Conservation (phyloP, 495 filamentous ascomycete genomes). For the Podospora comata region DNA sequence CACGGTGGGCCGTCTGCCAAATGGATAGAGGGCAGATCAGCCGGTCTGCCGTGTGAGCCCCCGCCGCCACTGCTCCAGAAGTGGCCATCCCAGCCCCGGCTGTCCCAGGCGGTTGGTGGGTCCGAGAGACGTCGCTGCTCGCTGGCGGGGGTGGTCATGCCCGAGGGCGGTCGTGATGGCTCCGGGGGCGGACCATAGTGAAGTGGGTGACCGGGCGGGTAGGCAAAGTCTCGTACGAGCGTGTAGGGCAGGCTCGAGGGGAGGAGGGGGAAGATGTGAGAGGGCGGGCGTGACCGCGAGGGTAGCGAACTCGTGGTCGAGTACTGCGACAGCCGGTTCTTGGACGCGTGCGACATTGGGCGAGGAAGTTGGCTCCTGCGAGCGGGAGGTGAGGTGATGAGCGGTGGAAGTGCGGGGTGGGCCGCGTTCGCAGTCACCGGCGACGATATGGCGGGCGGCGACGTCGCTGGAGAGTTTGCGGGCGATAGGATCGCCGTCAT, state of each 20-base stretch:
- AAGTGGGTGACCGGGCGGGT: conserved; percentile 73
- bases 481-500: conserved; percentile 61
- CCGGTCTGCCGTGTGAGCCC: conserved; percentile 43
- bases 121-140: conserved; percentile 79
- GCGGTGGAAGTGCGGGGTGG: conserved; percentile 58
- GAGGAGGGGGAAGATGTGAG: conserved; percentile 76
- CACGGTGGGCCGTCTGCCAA: conserved; percentile 94
- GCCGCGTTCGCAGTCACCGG: conserved; percentile 46
- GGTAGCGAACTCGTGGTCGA: conserved; percentile 66
- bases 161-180: conserved; percentile 62
- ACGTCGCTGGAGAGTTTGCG: conserved; percentile 50
- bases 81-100: conserved; percentile 49
- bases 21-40: conserved; percentile 75
- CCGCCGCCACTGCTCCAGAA: conserved; percentile 39
- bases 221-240: conserved; percentile 93
- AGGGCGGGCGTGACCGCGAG: conserved; percentile 70
- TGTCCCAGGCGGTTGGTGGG: conserved; percentile 63
- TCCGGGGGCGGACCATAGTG: conserved; percentile 92
- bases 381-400: conserved; percentile 58
- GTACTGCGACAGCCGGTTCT: conserved; percentile 64
- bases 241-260: conserved; percentile 87
- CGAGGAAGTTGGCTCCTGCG: conserved; percentile 59
- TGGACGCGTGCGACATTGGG: conserved; percentile 66
- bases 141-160: conserved; percentile 79
- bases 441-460: conserved; percentile 51